Percentiles rank a stretch among this genome's conserved stretches.
phyloP scores from a whole-genome alignment of 2,329 filamentous ascomycete genomes.

The Clathrospora elynae region DNA sequence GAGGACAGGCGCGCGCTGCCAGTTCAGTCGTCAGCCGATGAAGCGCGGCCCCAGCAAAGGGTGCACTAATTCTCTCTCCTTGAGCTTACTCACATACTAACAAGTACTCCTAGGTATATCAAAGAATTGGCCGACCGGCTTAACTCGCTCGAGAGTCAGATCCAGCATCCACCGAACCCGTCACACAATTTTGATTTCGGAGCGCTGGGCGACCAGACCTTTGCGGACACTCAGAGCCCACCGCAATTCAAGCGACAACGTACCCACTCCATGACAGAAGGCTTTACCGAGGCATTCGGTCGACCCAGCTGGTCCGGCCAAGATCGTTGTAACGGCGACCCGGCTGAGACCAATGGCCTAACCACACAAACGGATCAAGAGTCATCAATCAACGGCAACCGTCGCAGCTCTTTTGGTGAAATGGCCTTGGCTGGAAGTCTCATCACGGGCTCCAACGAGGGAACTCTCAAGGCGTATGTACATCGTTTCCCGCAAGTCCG shows the following conservation, averaged over 20 bases:
- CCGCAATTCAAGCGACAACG: constrained; percentile 44
- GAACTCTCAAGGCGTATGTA: constrained; percentile 43
- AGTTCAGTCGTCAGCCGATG: constrained; percentile 50
- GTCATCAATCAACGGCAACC: constrained; percentile 38
- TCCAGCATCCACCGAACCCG: constrained; percentile 37
- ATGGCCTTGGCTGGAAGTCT: constrained; percentile 42
- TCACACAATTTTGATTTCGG: constrained; percentile 40
- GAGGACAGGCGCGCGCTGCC: constrained; percentile 47
- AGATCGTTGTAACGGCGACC: constrained; percentile 41
- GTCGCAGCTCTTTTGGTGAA: constrained; percentile 45
- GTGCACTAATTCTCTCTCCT: constrained; percentile 17
- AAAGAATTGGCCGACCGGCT: constrained; percentile 49
- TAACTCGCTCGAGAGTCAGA: constrained; percentile 47
- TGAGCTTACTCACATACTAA: constrained; percentile 14
- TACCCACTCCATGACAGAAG: constrained; percentile 48
- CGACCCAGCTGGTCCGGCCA: constrained; percentile 43
- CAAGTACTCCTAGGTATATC: constrained; percentile 41
- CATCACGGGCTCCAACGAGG: constrained; percentile 44
- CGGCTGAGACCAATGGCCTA: constrained; percentile 24
- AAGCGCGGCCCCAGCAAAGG: constrained; percentile 52
- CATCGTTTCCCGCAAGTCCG: too few relatives aligned
- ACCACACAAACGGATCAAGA: constrained; percentile 38
- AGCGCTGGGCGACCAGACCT: constrained; percentile 35
- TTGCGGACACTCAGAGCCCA: constrained; percentile 38
- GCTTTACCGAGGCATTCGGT: constrained; percentile 39